Base-by-base conservation (phyloP, 2,329 filamentous ascomycete genomes). In the Penicillium frequentans region DNA sequence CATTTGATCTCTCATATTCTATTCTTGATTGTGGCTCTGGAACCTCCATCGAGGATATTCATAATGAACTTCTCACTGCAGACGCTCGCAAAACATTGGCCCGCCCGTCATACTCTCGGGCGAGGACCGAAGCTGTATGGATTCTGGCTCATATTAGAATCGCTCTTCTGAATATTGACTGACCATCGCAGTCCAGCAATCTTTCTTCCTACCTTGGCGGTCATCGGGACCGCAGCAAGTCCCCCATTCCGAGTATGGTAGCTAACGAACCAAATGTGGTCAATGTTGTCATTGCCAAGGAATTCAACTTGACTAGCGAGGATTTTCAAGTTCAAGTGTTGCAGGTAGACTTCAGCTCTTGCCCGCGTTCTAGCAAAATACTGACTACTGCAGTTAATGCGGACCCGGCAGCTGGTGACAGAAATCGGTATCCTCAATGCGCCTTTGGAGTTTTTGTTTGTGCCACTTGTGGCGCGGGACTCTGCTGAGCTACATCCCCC, bases 31-130 rank as follows among this genome's bases (percentile, higher is more conserved):
- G 91, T 78, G 85, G 85, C 9, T 75, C 85, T 33, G 78, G 84
- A 48, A 96, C 87, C 1, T 92, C 89, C 5, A 82, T 96, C 46
- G 91, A 96, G 63, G 88, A 92, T 57, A 93, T 99, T 71, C 87
- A 85, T 43, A 82, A 86, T 62, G 84, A 86, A 5, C 85, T 97
- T 50, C 82, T 93, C 44, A 71, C 66, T 16, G 56, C 81, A 10
- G 65, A 76, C 45, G 60, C 64, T 26, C 67, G 64, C 51, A 63
- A 54, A 43, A 52, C 26, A 19, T 58, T 60, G 31, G 46, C 47
- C 42, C 63, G 57, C 7, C 57, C 61, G 44, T 47, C 62, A 11
- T 62, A 60, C 42, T 52, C 57, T 16, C 60, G 59, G 24, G 26
- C 60, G 24, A 67, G 57, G 24, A 57, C 57, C 19, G 68, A 63